These are phyloP conservation scores for Gloeostereum incarnatum DNA, from an alignment of 768 basidiomycete species.

Conservation along the genomic window DNA sequence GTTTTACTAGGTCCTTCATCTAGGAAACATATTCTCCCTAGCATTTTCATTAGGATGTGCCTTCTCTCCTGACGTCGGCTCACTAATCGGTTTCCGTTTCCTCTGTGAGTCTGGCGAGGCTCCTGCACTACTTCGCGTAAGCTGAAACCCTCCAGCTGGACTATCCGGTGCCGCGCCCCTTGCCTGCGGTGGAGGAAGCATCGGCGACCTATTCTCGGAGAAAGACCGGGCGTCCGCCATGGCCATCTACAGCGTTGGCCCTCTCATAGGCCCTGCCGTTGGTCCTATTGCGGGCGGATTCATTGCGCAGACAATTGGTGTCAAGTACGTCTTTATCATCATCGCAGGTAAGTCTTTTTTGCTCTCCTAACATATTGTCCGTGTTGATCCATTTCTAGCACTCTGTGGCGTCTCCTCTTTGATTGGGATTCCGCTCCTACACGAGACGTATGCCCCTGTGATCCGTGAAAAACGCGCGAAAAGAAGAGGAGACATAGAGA, in stretches of 20 bases:
- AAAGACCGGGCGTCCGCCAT: conserved; percentile 54
- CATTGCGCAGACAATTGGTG: conserved; percentile 46
- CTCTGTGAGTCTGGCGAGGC: conserved; percentile 57
- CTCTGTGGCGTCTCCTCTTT: conserved; percentile 15
- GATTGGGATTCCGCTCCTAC: conserved; percentile 52
- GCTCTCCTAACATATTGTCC: background rate
- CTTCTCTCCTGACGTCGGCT: conserved; percentile 43
- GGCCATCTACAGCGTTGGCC: conserved; percentile 58
- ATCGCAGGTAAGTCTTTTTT: background rate
- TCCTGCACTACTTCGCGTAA: conserved; percentile 15
- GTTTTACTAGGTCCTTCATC: conserved; percentile 32
- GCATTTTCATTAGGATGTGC: conserved; percentile 64
- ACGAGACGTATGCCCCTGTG: conserved; percentile 71
- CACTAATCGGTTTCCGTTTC: conserved; percentile 52
- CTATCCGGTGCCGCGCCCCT: conserved; percentile 24
- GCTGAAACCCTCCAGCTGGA: background rate
- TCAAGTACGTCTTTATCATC: conserved; percentile 50
- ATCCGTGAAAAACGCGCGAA: conserved; percentile 38
- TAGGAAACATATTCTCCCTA: conserved; percentile 51
- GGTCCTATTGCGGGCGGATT: conserved; percentile 59
- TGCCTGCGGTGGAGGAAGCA: conserved; percentile 51
- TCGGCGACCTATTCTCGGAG: conserved; percentile 62
- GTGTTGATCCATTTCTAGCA: conserved; percentile 21
- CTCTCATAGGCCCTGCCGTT: conserved; percentile 32
- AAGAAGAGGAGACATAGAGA: conserved; percentile 21